Base-by-base conservation (phyloP, 495 filamentous ascomycete genomes). In the Parachaetomium inaequale region DNA sequence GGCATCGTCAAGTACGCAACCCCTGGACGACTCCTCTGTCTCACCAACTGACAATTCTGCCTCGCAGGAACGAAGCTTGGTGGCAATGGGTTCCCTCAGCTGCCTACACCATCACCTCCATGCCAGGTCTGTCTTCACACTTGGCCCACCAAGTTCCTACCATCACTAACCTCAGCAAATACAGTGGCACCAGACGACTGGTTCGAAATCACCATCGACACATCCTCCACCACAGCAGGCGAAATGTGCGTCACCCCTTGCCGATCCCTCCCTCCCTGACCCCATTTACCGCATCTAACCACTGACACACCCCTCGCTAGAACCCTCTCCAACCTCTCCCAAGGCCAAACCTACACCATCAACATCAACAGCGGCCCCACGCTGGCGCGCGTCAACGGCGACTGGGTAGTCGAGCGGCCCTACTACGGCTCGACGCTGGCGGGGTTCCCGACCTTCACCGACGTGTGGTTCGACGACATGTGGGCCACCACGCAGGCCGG, bases 351-450 rank as follows among this genome's bases (percentile, higher is more conserved):
- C 26, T 59, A 66, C 46, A 63, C 61, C 25, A 53, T 72, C 23
- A 59, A n/a, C 2, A 17, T 68, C 28, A 12, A 29, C 0, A 17
- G 15, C 8, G 72, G 72, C 21, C 36, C 66, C 0, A 55, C 68
- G 4, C 63, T 74, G 1, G 63, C 52, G 4, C 64, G 72, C 1
- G 45, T 65, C 12, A 62, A 72, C 47, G 68, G 68, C n/a, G 72
- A 72, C 61, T 74, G 68, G 64, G 64, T 72, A 11, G 61, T 74
- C 2, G 72, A 74, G 61, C 57, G 66, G 2, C 72, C 72, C 19
- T 50, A 54, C 47, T 69, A 66, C 59, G 70, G 70, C 34, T 25
- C 31, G 21, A 36, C 59, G 7, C 60, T 69, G 1, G 62, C 66
- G 6, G 58, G 61, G 28, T 71, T 72, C 17, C 64, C 72, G 0